Evolutionary conservation across 805 yeast genomes (phyloP), one percentile per base, ranked within the genome.

Genomic region (Suhomyces tanzawaensis): DNA sequence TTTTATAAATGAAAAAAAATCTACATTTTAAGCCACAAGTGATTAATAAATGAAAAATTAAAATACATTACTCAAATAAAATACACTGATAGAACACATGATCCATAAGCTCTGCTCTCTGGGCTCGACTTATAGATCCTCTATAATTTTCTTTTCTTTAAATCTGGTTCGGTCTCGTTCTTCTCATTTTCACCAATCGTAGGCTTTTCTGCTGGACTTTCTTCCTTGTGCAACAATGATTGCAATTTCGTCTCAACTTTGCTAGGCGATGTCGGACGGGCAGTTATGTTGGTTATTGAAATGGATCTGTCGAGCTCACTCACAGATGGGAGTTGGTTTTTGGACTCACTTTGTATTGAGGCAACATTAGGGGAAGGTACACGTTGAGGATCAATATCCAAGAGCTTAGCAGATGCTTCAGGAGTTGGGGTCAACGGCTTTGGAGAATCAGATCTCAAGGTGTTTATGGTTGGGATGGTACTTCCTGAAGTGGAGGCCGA

Each of bases 221-320:
- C 36, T 5, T 33, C 26, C 3, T 9, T 33, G 11, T 33, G 29
- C 14, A 33, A 17, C 17, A 33, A 33, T 4, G 36, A 24, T n/a
- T 21, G 36, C 22, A 33, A 16, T 17, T 25, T 33, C 12, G 29
- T 24, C n/a, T 32, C 35, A 14, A n/a, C 15, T 11, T 33, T 33
- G n/a, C 13, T 24, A 9, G 36, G 36, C 9, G 36, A 33, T 11
- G 29, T 12, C n/a, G 27, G 6, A 5, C 27, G 7, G n/a, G 7
- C 13, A 7, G 27, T 7, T 5, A 24, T 7, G n/a, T 24, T 24
- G 13, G 7, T 24, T 8, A 32, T 36, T 3, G 36, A 33, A 12
- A 64, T 52, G 19, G 62, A 53, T 35, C 58, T 60, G 39, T 62
- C 65, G 27, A 66, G 50, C 42, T 66, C 71, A 24, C 59, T 56